These are phyloP conservation scores for Canavalia ensiformis DNA, from an alignment of 306 rosid species.

Conservation along the genomic window DNA sequence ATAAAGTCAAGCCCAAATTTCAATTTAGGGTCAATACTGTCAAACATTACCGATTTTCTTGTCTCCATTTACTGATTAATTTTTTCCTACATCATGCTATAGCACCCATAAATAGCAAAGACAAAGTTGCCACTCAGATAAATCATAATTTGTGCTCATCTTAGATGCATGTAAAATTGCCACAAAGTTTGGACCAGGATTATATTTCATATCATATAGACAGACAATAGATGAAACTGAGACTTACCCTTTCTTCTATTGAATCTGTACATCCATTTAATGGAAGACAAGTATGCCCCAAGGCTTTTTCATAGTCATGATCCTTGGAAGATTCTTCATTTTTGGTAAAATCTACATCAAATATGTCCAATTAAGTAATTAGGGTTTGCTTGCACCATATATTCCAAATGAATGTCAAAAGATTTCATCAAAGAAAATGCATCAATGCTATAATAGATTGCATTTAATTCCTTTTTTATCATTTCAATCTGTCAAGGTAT, in stretches of 20 bases:
- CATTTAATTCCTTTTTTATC: neutral
- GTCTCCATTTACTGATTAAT: neutral
- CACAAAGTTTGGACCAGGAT: neutral
- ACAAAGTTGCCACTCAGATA: neutral
- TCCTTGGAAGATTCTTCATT: constrained; percentile 25
- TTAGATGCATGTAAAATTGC: constrained; percentile 2
- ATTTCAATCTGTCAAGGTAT: constrained; percentile 12
- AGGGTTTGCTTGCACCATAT: constrained; percentile 1
- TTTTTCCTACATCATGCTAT: neutral
- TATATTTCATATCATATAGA: neutral
- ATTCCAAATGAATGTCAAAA: constrained; percentile 7
- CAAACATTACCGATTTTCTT: constrained; percentile 28
- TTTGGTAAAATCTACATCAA: constrained; percentile 38
- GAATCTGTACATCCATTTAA: constrained; percentile 39
- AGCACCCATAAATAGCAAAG: neutral
- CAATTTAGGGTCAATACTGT: neutral
- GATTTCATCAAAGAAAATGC: neutral
- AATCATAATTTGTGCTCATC: constrained; percentile 12
- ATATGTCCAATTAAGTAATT: constrained; percentile 11
- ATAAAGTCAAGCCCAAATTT: constrained; percentile 11
- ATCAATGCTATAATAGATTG: neutral
- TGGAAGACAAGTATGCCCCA: constrained; percentile 1
- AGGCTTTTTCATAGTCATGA: constrained; percentile 14
- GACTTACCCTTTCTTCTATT: constrained; percentile 38
- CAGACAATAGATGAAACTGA: constrained; percentile 32